A percentile compares a stretch with the other conserved stretches of the same genome.
Evolutionary conservation across 164 flowering plant species (phyloP).

Genomic region (Stephania japonica): DNA sequence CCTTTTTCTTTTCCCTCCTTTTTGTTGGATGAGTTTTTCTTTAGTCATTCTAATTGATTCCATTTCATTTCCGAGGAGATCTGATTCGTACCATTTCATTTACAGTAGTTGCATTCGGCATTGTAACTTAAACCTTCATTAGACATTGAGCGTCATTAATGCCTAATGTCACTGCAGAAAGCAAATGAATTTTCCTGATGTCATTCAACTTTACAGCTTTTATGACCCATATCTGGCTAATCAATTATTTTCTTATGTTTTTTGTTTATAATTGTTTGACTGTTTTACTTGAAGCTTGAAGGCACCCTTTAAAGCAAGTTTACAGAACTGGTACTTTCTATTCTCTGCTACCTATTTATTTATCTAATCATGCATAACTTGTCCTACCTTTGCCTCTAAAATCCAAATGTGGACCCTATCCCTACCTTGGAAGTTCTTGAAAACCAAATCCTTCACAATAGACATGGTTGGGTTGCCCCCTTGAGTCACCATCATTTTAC

Average conservation of each 20-base stretch:
- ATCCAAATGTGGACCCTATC: neutral
- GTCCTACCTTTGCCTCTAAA: neutral
- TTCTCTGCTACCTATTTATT: neutral
- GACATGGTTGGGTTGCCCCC: neutral
- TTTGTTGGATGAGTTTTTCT: neutral
- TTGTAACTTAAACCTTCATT: neutral
- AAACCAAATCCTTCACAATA: neutral
- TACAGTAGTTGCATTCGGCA: neutral
- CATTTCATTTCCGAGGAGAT: neutral
- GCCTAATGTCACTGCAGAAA: neutral
- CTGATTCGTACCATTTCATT: neutral
- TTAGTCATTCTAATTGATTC: neutral
- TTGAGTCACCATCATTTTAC: neutral
- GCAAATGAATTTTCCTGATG: neutral
- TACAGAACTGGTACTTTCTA: neutral
- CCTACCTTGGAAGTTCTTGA: neutral
- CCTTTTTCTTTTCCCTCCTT: neutral
- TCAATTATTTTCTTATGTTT: slow-evolving; percentile 1
- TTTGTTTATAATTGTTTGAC: slow-evolving; percentile 15
- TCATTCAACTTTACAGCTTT: slow-evolving; percentile 8
- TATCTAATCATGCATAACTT: neutral
- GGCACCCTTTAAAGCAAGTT: neutral
- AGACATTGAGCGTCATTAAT: neutral
- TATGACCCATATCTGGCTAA: slow-evolving; percentile 17
- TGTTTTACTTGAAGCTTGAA: neutral